Percentiles rank a stretch among this genome's conserved stretches.
Conservation (phyloP, 1,139 yeast species). For the Hansenula lynferdii region DNA sequence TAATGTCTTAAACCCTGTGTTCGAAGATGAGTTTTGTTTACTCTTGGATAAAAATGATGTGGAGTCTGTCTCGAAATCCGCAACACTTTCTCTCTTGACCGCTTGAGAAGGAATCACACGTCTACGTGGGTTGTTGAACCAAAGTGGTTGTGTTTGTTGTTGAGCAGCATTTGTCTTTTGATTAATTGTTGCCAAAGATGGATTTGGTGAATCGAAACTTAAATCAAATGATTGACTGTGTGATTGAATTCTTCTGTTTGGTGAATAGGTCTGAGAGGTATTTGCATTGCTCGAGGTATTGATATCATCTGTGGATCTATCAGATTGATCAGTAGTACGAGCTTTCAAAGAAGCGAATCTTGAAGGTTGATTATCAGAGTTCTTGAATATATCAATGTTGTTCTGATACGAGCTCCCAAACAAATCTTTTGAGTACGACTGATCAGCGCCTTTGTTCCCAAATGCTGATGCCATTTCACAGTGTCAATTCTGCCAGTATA, state of each 20-base stretch:
- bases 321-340: slow-evolving; percentile 8
- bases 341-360: slow-evolving; percentile 17
- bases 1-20: slow-evolving; percentile 27
- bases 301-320: slow-evolving; percentile 18
- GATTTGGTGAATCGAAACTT: slow-evolving; percentile 14
- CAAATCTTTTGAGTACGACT: slow-evolving; percentile 17
- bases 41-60: slow-evolving; percentile 19
- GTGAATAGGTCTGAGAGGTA: slow-evolving; percentile 7
- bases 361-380: slow-evolving; percentile 8
- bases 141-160: slow-evolving; percentile 32
- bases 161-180: slow-evolving; percentile 17
- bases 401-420: slow-evolving; percentile 21
- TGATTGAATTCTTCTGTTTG: slow-evolving; percentile 21
- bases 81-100: slow-evolving; percentile 34
- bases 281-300: slow-evolving; percentile 7
- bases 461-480: neutral
- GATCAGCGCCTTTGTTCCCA: slow-evolving; percentile 1
- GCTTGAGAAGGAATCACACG: slow-evolving; percentile 52
- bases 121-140: slow-evolving; percentile 53
- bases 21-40: slow-evolving; percentile 9
- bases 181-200: slow-evolving; percentile 19
- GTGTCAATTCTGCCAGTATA: too few species aligned
- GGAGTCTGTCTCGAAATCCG: slow-evolving; percentile 27
- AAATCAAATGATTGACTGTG: slow-evolving; percentile 16
- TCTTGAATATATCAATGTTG: slow-evolving; percentile 17